Evolutionary conservation across 202 grass and related monocot genomes (phyloP), one percentile per base, ranked within the genome.

Genomic region (Tripidium arundinaceum): DNA sequence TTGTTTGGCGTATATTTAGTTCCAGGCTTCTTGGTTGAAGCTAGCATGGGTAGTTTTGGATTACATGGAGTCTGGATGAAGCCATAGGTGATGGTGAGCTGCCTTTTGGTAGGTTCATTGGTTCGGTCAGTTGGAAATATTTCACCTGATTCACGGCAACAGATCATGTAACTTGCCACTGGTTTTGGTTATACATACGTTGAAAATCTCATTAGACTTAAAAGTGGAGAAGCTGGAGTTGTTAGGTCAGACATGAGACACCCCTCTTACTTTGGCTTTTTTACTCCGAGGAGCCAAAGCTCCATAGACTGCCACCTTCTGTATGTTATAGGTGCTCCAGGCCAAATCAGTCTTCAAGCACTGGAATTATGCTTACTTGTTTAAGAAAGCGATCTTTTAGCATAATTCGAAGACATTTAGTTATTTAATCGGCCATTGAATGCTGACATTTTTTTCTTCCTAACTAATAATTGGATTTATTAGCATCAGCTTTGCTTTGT

Each of bases 301-400:
- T 19, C 58, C 26, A 8, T 19, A 61, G n/a, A 10, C 28, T 49
- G 1, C 37, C 19, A 42, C 50, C 14, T 42, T 40, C 3, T 54
- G 33, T 16, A 33, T 62, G 46, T 83, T 42, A 58, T 7, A 58
- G 37, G 16, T 27, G 16, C 29, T 75, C 45, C 16, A 27, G 43
- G 11, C 29, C 34, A 75, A 40, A 31, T 8, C n/a, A 11, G 21
- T 16, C 14, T 42, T 18, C 39, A n/a, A 34, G 11, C 50, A 39
- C 28, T 75, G 45, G 45, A 47, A 49, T 7, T 61, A 29, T 31
- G 34, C 6, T 79, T 72, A 33, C 55, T 75, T 69, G 47, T 82
- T 22, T 65, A n/a, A 31, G 36, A 63, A 65, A 62, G 8, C 27
- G 21, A 46, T 36, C 65, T 7, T 57, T 26, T 1, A 49, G 11